Evolutionary conservation across 2,329 filamentous ascomycete species (phyloP), one percentile per base, ranked within the genome.

Genomic region (Fusarium tuaranense): DNA sequence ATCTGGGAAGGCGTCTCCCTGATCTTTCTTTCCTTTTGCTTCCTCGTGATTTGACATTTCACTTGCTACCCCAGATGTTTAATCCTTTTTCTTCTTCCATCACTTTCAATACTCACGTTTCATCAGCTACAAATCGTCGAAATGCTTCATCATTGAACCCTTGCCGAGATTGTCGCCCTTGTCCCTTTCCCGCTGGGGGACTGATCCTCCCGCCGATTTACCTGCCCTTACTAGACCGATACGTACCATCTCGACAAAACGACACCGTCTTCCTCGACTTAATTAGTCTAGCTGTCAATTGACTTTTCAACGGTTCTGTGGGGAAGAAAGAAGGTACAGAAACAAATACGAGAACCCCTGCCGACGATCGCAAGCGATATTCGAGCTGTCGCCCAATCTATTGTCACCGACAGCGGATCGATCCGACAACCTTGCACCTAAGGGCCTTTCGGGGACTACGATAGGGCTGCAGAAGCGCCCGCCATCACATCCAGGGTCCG

Each of bases 391-490:
- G 34, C 18, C 69, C 72, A 70, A 65, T 72, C 67, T 46, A 70
- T 58, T 71, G 48, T 22, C 59, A 71, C 62, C 55, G 60, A 69
- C 62, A 58, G 41, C 63, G 70, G 70, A 70, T 71, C 67, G 59
- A 76, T 65, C 73, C 64, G 67, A 67, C 34, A 73, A 68, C 58
- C 61, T 70, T 72, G 69, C 60, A 20, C 38, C 34, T 39, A 38
- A 75, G 73, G 70, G 34, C 48, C 67, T 44, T 62, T n/a, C 44
- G 51, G 60, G 57, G 51, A 55, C 57, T 68, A 67, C 72, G 67
- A 73, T 75, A 75, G 73, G 73, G 73, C 73, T 75, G 73, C 73
- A 76, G 72, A 58, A 65, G 71, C 69, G 66, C 48, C 48, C 27
- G 48, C 48, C 48, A 20, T 53, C 25, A 63, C 65, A 51, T 48